phyloP scores from a whole-genome alignment of 495 filamentous ascomycete genomes.

The Hypoxylon lienhwacheense region DNA sequence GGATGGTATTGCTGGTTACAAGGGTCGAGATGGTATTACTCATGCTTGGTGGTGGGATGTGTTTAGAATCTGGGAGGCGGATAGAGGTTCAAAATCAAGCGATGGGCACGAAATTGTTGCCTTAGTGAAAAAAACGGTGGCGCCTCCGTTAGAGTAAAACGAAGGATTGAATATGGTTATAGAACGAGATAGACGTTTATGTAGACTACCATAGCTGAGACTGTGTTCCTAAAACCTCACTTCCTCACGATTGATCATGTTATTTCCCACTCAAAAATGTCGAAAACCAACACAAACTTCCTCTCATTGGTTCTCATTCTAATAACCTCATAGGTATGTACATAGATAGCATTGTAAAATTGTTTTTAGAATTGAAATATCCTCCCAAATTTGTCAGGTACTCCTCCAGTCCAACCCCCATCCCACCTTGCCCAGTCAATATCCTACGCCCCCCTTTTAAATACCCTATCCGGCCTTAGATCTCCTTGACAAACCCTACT shows the following conservation, averaged over 20 bases:
- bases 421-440: too few relatives aligned
- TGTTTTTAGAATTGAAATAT: too few relatives aligned
- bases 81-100: conserved; percentile 8
- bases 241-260: too few relatives aligned
- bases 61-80: conserved; percentile 36
- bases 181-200: conserved; percentile 3
- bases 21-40: conserved; percentile 49
- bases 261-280: too few relatives aligned
- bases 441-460: background rate
- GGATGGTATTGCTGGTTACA: conserved; percentile 49
- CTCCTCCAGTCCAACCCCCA: background rate
- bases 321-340: too few relatives aligned
- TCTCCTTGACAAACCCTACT: conserved; percentile 71
- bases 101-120: background rate
- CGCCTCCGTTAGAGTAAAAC: background rate
- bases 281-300: too few relatives aligned
- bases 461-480: conserved; percentile 36
- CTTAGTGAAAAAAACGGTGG: background rate
- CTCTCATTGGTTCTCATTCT: too few relatives aligned
- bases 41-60: conserved; percentile 54
- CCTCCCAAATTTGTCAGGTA: background rate
- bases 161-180: background rate
- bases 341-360: too few relatives aligned
- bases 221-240: too few relatives aligned
- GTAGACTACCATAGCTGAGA: too few relatives aligned